phyloP scores from a whole-genome alignment of 169 alveolate species.

The Nephromyces sp. region DNA sequence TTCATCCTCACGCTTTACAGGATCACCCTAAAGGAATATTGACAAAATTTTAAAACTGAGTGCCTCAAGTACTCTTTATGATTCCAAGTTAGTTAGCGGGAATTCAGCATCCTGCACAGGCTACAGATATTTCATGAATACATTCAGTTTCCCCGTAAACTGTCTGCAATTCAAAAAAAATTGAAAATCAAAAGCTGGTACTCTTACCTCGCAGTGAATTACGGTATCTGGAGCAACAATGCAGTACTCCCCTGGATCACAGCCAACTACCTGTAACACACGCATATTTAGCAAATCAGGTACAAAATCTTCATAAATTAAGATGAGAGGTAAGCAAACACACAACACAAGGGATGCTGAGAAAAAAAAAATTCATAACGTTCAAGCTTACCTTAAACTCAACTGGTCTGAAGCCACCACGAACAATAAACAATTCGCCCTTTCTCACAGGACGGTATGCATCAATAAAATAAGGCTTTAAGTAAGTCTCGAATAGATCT shows the following conservation, averaged over 20 bases:
- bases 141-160: too few species aligned
- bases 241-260: conserved; percentile 98
- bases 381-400: conserved; percentile 94
- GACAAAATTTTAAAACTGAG: too few species aligned
- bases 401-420: conserved; percentile 98
- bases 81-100: too few species aligned
- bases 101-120: too few species aligned
- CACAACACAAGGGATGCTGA: too few species aligned
- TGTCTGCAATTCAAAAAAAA: neutral
- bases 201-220: conserved; percentile 57
- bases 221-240: conserved; percentile 98
- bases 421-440: conserved; percentile 94
- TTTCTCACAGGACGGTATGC: conserved; percentile 98
- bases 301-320: too few species aligned
- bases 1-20: conserved; percentile 98
- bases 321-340: too few species aligned
- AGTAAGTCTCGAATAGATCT: conserved; percentile 89
- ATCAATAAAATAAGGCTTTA: conserved; percentile 98
- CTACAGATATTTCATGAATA: too few species aligned
- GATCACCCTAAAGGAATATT: conserved; percentile 86
- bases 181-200: neutral
- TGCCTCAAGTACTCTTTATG: too few species aligned
- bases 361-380: too few species aligned
- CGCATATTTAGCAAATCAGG: too few species aligned
- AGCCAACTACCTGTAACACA: conserved; percentile 86